These are phyloP conservation scores for Blastobotrys parvus DNA, from an alignment of 805 yeast genomes.

Conservation along the genomic window DNA sequence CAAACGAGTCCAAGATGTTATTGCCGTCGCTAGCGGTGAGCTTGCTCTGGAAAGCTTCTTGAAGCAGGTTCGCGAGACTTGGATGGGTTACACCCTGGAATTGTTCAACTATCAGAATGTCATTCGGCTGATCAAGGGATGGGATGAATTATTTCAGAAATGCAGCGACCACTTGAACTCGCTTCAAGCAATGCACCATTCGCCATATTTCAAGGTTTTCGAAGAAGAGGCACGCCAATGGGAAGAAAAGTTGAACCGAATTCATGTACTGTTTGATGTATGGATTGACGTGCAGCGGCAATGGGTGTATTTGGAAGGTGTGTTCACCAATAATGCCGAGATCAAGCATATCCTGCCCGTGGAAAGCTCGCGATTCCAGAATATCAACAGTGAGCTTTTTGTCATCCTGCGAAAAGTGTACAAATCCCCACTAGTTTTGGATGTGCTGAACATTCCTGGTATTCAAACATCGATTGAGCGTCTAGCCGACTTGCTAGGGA, in stretches of 20 bases:
- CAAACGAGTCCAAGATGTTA: conserved; percentile 36
- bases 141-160: conserved; percentile 54
- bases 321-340: conserved; percentile 49
- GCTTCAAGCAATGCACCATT: conserved; percentile 60
- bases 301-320: conserved; percentile 80
- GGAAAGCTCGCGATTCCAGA: conserved; percentile 60
- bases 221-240: conserved; percentile 48
- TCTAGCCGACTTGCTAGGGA: conserved; percentile 45
- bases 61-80: conserved; percentile 39
- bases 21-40: conserved; percentile 68
- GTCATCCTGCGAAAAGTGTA: conserved; percentile 41
- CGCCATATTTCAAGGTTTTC: conserved; percentile 52
- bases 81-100: conserved; percentile 49
- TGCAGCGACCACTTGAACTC: conserved; percentile 54
- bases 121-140: conserved; percentile 51
- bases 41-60: conserved; percentile 53
- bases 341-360: conserved; percentile 56
- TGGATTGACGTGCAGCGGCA: conserved; percentile 87
- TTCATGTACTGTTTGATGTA: conserved; percentile 46
- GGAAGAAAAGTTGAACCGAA: conserved; percentile 45
- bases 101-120: conserved; percentile 45
- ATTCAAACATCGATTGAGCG: conserved; percentile 40
- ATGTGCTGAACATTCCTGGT: conserved; percentile 42
- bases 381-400: conserved; percentile 54
- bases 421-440: conserved; percentile 45